phyloP scores from a whole-genome alignment of 305 asterid species.

The Fraxinus sp. region DNA sequence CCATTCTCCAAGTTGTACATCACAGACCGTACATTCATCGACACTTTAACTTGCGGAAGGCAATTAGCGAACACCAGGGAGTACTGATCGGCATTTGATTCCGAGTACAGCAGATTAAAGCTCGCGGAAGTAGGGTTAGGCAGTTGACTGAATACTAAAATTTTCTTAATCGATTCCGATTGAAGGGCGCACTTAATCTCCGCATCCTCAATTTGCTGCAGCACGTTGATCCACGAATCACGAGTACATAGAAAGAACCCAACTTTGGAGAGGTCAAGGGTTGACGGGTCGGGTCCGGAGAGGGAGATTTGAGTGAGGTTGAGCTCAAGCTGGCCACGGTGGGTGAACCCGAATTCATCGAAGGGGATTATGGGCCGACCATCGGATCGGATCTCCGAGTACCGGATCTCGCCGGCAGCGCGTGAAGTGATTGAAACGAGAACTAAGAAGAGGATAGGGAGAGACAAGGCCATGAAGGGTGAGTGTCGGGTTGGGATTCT shows the following conservation, averaged over 20 bases:
- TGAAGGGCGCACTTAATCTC: conserved; percentile 41
- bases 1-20: conserved; percentile 42
- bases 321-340: conserved; percentile 42
- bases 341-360: conserved; percentile 52
- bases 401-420: conserved; percentile 36
- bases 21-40: conserved; percentile 41
- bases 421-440: conserved; percentile 15
- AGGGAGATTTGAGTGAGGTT: conserved; percentile 32
- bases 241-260: conserved; percentile 50
- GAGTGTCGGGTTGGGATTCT: neutral
- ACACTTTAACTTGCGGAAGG: conserved; percentile 31
- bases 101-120: conserved; percentile 15
- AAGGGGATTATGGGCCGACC: conserved; percentile 36
- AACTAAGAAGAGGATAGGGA: conserved; percentile 16
- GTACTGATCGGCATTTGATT: conserved; percentile 39
- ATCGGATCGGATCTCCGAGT: conserved; percentile 33
- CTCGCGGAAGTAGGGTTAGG: conserved; percentile 14
- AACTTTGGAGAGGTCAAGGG: conserved; percentile 31
- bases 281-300: conserved; percentile 19
- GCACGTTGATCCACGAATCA: conserved; percentile 40
- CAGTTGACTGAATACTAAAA: conserved; percentile 28
- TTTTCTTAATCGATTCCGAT: conserved; percentile 28
- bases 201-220: conserved; percentile 39
- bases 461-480: neutral
- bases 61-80: conserved; percentile 46